Evolutionary conservation across 805 yeast genomes (phyloP).

Genomic region (Zygotorulaspora chibaensis): DNA sequence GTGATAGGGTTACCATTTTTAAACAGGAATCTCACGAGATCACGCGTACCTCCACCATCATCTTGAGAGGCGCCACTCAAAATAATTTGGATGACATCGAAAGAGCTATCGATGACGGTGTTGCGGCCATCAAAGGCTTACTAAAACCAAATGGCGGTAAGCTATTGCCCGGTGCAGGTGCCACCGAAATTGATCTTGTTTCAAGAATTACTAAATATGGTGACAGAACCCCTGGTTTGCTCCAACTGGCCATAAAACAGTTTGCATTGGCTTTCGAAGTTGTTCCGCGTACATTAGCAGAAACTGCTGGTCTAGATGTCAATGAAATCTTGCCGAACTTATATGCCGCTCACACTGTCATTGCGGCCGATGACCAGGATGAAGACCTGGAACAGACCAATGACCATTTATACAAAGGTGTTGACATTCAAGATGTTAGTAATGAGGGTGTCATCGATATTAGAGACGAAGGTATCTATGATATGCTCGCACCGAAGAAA

Average conservation of each 20-base stretch:
- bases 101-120: constrained; percentile 97
- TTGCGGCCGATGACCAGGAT: constrained; percentile 16
- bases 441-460: constrained; percentile 70
- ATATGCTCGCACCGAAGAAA: constrained; percentile 71
- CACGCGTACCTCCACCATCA: constrained; percentile 87
- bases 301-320: constrained; percentile 88
- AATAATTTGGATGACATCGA: constrained; percentile 91
- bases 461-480: constrained; percentile 64
- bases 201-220: constrained; percentile 77
- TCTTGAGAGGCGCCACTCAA: constrained; percentile 94
- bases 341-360: constrained; percentile 74
- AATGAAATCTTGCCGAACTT: constrained; percentile 84
- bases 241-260: constrained; percentile 90
- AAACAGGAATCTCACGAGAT: constrained; percentile 59
- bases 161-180: constrained; percentile 94
- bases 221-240: constrained; percentile 87
- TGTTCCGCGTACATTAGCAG: constrained; percentile 87
- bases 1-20: constrained; percentile 93
- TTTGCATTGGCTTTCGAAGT: constrained; percentile 94
- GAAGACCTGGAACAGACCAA: constrained; percentile 13
- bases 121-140: constrained; percentile 83
- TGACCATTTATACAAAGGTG: constrained; percentile 45
- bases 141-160: constrained; percentile 73
- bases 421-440: constrained; percentile 75
- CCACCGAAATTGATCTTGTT: constrained; percentile 84